Percentiles rank a stretch among this genome's conserved stretches.
These are phyloP conservation scores for Centaurea solstitialis DNA, from an alignment of 129 eudicot genomes.

Conservation along the genomic window DNA sequence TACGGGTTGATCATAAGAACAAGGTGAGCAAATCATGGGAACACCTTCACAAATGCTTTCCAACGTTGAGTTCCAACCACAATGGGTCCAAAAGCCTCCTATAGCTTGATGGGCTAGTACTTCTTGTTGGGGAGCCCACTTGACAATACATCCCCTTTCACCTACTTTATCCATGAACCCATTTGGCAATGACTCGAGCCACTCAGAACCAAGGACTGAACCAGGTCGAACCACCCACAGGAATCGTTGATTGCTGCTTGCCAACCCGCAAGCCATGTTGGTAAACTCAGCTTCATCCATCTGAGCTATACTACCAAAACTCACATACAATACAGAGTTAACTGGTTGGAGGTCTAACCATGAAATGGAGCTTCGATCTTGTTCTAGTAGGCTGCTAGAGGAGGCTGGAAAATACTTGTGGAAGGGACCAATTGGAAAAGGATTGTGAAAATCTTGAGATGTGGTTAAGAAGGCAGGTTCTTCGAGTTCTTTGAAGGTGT, in stretches of 20 bases:
- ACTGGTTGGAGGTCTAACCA: slow-evolving; percentile 58
- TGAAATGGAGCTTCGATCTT: slow-evolving; percentile 33
- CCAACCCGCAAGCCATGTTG: slow-evolving; percentile 53
- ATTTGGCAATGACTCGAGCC: slow-evolving; percentile 35
- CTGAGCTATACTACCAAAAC: slow-evolving; percentile 51
- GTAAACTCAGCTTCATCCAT: slow-evolving; percentile 25
- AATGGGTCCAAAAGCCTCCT: slow-evolving; percentile 55
- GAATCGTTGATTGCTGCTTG: slow-evolving; percentile 45
- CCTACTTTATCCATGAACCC: slow-evolving; percentile 36
- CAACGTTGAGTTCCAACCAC: slow-evolving; percentile 60
- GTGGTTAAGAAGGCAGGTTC: slow-evolving; percentile 26
- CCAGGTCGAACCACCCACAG: slow-evolving; percentile 65
- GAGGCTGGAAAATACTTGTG: slow-evolving; percentile 46
- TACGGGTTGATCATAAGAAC: slow-evolving; percentile 48
- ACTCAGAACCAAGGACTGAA: slow-evolving; percentile 28
- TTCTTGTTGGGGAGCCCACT: slow-evolving; percentile 60
- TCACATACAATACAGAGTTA: slow-evolving; percentile 51
- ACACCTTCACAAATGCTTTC: slow-evolving; percentile 62
- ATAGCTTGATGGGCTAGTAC: slow-evolving; percentile 50
- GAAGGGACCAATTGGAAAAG: slow-evolving; percentile 55
- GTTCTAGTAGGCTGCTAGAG: slow-evolving; percentile 34
- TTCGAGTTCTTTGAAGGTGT: slow-evolving; percentile 56
- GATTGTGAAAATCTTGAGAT: slow-evolving; percentile 23
- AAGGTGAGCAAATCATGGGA: slow-evolving; percentile 64
- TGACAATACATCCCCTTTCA: slow-evolving; percentile 42